Base-by-base conservation (phyloP, 208 protist genomes). In the Trypanosoma theileri region DNA sequence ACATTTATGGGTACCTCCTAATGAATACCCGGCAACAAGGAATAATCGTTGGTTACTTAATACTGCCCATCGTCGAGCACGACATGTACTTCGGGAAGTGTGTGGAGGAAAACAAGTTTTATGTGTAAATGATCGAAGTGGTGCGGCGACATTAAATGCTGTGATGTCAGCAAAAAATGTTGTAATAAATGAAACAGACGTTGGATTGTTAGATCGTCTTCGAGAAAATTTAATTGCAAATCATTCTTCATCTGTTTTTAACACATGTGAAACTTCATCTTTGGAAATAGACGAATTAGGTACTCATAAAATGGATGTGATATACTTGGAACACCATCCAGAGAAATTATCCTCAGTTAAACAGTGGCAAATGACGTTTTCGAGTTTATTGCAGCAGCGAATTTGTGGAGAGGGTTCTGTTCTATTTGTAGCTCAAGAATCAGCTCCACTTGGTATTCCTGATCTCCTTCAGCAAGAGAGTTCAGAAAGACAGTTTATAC, bases 81-180 rank as follows among this genome's bases (percentile, higher is more conserved):
- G 91, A 0, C 69, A 67, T 40, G 65, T 94, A 69, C 60, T 96
- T 48, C 86, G 91, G 13, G 88, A 93, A 42, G 46, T 93, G 0
- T 74, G 75, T 28, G 58, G 66, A 17, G 81, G 85, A 22, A 93
- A 89, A 59, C 82, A 82, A 14, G 86, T 94, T 22, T 70, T 94
- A 24, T 91, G 84, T 35, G 61, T 96, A 14, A 82, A 92, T 69
- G 91, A 96, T 60, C 84, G 86, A 35, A 77, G 84, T 57, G 91
- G 81, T 6, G 62, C 79, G 12, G 84, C 85, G 10, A 45, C 91
- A 26, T 71, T 96, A 45, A 88, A 90, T 59, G 91, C 88, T 12
- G 69, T 90, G 17, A 88, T 93, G 77, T 85, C 84, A 7, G 91
- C 86, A 10, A 87, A 85, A 60, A 67, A 80, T 58, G 88, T 96